Percentiles rank a stretch among this genome's conserved stretches.
phyloP scores from a whole-genome alignment of 306 rosid genomes.

The Medicago lupulina region DNA sequence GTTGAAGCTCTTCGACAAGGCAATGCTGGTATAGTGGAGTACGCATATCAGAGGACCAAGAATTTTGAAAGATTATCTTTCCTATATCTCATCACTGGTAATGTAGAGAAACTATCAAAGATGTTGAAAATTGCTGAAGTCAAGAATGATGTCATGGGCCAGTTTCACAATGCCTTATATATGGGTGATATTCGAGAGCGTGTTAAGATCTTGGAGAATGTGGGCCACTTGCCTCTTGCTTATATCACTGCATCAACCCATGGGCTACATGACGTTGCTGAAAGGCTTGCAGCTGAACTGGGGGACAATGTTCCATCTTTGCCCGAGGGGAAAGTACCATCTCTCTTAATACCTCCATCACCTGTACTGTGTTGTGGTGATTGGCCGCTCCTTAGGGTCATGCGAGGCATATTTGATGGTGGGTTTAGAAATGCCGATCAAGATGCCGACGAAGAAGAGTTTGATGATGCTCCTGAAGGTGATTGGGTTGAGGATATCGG shows the following conservation, averaged over 20 bases:
- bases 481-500: constrained; percentile 86
- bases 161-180: constrained; percentile 90
- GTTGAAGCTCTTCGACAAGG: constrained; percentile 98
- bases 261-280: constrained; percentile 80
- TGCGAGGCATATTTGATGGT: constrained; percentile 85
- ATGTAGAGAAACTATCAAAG: constrained; percentile 81
- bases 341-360: constrained; percentile 77
- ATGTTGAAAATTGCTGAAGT: constrained; percentile 98
- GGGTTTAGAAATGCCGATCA: constrained; percentile 63
- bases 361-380: constrained; percentile 82
- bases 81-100: constrained; percentile 88
- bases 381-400: constrained; percentile 95
- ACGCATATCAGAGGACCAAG: constrained; percentile 94
- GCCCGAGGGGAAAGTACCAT: constrained; percentile 71
- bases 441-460: constrained; percentile 68
- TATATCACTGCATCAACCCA: constrained; percentile 82
- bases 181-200: constrained; percentile 83
- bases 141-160: constrained; percentile 97
- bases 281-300: constrained; percentile 77
- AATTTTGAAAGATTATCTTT: constrained; percentile 92
- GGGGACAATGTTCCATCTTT: constrained; percentile 82
- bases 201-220: constrained; percentile 86
- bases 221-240: constrained; percentile 89
- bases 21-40: constrained; percentile 89
- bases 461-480: constrained; percentile 67